A percentile compares a stretch with the other conserved stretches of the same genome.
Evolutionary conservation across 257 asterid genomes (phyloP).

Genomic region (Salvia splendens): DNA sequence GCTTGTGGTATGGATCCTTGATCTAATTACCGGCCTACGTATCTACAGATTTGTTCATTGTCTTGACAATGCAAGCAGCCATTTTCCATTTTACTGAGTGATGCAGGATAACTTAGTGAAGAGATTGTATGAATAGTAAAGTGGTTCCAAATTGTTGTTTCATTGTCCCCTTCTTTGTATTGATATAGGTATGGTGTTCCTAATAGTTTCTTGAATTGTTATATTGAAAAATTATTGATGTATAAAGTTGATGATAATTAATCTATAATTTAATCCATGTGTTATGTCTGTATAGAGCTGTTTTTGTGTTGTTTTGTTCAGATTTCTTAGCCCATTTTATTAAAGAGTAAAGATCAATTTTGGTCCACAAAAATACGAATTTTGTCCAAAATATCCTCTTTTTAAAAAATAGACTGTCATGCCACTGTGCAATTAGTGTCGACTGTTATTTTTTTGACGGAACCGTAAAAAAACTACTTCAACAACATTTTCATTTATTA

Average conservation of each 20-base stretch:
- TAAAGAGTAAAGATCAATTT: too few relatives aligned
- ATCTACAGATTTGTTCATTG: slow-evolving; percentile 11
- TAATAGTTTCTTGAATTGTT: slow-evolving; percentile 20
- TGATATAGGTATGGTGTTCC: slow-evolving; percentile 3
- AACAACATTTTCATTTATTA: too few relatives aligned
- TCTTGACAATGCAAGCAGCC: slow-evolving; percentile 10
- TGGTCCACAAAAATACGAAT: too few relatives aligned
- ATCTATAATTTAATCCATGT: neutral
- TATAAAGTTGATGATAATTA: neutral
- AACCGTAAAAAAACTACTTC: too few relatives aligned
- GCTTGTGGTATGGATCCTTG: slow-evolving; percentile 23
- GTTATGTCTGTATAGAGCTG: neutral
- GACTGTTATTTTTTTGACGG: too few relatives aligned
- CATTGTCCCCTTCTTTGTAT: slow-evolving; percentile 2
- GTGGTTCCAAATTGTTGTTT: neutral
- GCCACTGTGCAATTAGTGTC: too few relatives aligned
- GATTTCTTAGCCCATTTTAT: neutral
- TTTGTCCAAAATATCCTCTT: too few relatives aligned
- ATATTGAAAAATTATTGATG: neutral
- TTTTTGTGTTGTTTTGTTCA: neutral
- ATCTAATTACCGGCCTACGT: slow-evolving; percentile 2
- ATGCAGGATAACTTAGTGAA: slow-evolving; percentile 25
- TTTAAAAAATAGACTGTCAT: too few relatives aligned
- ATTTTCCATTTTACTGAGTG: slow-evolving; percentile 21
- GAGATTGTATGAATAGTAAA: slow-evolving; percentile 28